phyloP scores from a whole-genome alignment of 306 rosid genomes.

The Mimosa bimucronata region DNA sequence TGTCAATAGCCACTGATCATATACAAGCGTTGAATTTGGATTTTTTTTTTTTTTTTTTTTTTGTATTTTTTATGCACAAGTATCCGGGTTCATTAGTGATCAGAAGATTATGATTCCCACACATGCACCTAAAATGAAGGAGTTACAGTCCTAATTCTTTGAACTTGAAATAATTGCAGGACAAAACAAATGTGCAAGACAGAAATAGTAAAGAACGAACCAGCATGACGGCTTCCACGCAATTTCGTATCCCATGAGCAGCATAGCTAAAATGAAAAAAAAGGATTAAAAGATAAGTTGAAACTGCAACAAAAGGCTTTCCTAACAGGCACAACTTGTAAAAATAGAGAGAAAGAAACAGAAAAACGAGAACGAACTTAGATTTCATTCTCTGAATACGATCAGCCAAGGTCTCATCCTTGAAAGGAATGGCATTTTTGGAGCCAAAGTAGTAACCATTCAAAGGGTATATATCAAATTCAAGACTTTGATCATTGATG shows the following conservation, averaged over 20 bases:
- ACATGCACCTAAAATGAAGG: not conserved
- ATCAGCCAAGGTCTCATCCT: slow-evolving; percentile 55
- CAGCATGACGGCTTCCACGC: slow-evolving; percentile 81
- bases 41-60: not conserved
- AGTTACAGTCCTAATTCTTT: not conserved
- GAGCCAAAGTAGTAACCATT: slow-evolving; percentile 77
- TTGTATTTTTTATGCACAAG: not conserved
- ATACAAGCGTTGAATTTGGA: not conserved
- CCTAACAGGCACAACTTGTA: not conserved
- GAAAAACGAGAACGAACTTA: slow-evolving; percentile 48
- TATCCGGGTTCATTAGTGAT: not conserved
- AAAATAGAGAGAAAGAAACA: not conserved
- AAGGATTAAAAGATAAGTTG: not conserved
- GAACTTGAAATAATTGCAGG: not conserved
- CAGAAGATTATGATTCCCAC: not conserved
- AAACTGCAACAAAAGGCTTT: not conserved
- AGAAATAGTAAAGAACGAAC: slow-evolving; percentile 44
- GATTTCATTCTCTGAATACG: slow-evolving; percentile 61
- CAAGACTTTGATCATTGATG: slow-evolving; percentile 28
- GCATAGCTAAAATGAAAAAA: slow-evolving; percentile 54
- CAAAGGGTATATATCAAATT: slow-evolving; percentile 67
- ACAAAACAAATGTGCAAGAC: not conserved
- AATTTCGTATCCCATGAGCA: slow-evolving; percentile 72
- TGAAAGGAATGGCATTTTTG: slow-evolving; percentile 56
- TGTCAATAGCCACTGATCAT: not conserved